Evolutionary conservation across 1,284 basidiomycete genomes (phyloP), one percentile per base, ranked within the genome.

Genomic region (Irpex sp.): DNA sequence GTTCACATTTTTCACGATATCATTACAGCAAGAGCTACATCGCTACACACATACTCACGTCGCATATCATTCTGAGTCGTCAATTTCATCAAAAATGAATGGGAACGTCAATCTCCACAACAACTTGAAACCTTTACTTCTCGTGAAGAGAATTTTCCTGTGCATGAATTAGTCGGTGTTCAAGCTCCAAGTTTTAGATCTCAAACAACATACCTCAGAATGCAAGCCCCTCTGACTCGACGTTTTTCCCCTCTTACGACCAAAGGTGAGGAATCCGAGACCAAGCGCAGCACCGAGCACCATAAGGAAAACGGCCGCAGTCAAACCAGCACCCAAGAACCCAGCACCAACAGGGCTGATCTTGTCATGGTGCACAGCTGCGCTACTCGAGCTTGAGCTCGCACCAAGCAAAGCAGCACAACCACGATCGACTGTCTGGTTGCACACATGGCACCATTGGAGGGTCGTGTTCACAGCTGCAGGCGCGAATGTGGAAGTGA

Each of bases 281-380:
- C 83, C 80, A n/a, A 72, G 69, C 43, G 86, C 67, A 11, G 77
- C 68, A 5, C 67, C 77, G 13, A 85, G 68, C 62, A 78, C 74
- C 13, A 76, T 66, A 26, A 79, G 66, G 43, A 77, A 71, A 9
- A 85, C 78, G 5, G 76, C 81, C 35, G 84, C 68, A 33, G 83
- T 82, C 64, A 89, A 68, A 5, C 85, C 84, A 1, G 88, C 88
- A 31, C 88, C 88, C 8, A 89, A 73, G 74, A 88, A 86, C 1
- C 87, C 87, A 35, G 87, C 86, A 11, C 84, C 87, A 8, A 87
- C 80, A 0, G 79, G 81, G 65, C 78, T 80, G 67, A 87, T 81
- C 46, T 65, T 62, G 47, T 68, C 74, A 37, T 81, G 76, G 57
- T 77, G 74, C 31, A 33, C 31, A 6, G 31, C 31, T 6, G 31